A percentile compares a stretch with the other conserved stretches of the same genome.
Evolutionary conservation across 306 rosid species (phyloP).

Genomic region (Sicyos baderoa): DNA sequence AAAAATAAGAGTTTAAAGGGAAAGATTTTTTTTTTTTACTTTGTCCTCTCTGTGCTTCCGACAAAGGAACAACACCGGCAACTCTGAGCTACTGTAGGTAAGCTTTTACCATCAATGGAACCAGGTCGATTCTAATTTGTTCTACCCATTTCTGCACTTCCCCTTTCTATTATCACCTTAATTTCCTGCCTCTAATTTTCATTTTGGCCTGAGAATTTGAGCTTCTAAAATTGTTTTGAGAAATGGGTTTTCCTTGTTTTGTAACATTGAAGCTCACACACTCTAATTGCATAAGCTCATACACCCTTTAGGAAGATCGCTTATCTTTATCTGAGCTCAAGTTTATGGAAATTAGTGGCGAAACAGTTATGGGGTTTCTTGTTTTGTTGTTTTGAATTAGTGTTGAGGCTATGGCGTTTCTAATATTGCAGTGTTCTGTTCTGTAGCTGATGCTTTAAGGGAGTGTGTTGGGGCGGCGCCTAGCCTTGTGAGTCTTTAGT

Average conservation of each 20-base stretch:
- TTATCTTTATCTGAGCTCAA: not conserved
- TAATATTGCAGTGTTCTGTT: conserved; percentile 13
- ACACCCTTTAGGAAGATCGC: not conserved
- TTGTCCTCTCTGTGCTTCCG: not conserved
- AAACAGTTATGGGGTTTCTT: not conserved
- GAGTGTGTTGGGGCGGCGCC: conserved; percentile 10
- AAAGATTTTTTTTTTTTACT: too few species aligned
- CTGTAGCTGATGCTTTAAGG: conserved; percentile 14
- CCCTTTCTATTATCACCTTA: not conserved
- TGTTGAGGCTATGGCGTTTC: conserved; percentile 8
- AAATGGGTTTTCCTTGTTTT: conserved; percentile 5
- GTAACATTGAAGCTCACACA: not conserved
- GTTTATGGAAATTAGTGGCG: not conserved
- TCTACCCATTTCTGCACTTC: not conserved
- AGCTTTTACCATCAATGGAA: not conserved
- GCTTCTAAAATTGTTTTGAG: not conserved
- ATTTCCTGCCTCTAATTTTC: not conserved
- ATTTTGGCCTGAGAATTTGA: too few species aligned
- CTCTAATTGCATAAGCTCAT: not conserved
- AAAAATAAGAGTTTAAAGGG: too few species aligned
- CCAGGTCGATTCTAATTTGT: not conserved
- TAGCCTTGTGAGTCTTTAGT: conserved; percentile 12
- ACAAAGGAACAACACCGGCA: not conserved
- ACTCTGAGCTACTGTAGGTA: conserved; percentile 1
- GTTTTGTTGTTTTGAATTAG: not conserved